A percentile compares a stretch with the other conserved stretches of the same genome.
Conservation (phyloP, 2,329 filamentous ascomycete species). For the Furcasterigmium furcatum region DNA sequence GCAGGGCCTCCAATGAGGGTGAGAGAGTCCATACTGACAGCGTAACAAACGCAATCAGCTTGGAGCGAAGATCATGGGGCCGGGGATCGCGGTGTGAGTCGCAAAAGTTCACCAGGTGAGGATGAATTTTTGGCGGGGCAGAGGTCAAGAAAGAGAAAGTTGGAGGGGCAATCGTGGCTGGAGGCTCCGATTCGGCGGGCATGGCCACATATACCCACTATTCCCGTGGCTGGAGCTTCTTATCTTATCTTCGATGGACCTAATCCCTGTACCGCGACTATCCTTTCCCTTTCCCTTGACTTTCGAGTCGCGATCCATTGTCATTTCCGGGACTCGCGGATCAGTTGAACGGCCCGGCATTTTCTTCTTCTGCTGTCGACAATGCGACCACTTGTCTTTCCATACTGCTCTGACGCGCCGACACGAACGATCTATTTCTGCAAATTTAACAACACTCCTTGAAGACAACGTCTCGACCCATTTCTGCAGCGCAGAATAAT, state of each 20-base stretch:
- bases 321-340: slow-evolving; percentile 3
- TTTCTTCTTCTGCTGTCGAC: not conserved
- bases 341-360: not conserved
- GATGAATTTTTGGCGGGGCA: slow-evolving; percentile 8
- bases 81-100: slow-evolving; percentile 5
- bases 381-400: slow-evolving; percentile 23
- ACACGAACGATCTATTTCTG: too few species aligned
- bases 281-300: not conserved
- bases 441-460: too few species aligned
- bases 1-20: slow-evolving; percentile 41
- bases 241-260: not conserved
- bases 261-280: not conserved
- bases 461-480: too few species aligned
- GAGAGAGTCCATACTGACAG: slow-evolving; percentile 17
- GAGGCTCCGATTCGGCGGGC: too few species aligned
- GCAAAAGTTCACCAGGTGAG: not conserved
- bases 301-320: not conserved
- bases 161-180: slow-evolving; percentile 1
- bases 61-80: not conserved
- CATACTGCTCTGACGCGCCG: slow-evolving; percentile 5
- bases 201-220: too few species aligned
- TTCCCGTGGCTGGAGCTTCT: slow-evolving; percentile 3
- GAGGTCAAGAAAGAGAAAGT: slow-evolving; percentile 7
- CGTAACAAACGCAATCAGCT: slow-evolving; percentile 5
- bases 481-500: slow-evolving; percentile 22